phyloP scores from a whole-genome alignment of 306 rosid species.

The Trifolium dubium region DNA sequence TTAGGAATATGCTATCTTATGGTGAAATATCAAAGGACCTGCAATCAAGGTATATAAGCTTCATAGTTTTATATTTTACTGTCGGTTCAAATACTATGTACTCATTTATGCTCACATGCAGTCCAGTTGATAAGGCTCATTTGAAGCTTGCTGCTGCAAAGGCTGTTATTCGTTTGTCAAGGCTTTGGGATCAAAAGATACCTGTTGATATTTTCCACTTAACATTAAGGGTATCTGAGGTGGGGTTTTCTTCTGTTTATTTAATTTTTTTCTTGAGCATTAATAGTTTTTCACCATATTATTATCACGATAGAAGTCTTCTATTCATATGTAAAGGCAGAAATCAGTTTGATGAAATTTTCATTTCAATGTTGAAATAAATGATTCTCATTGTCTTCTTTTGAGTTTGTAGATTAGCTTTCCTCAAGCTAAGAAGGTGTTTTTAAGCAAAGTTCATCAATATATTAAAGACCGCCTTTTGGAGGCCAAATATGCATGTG shows the following conservation, averaged over 20 bases:
- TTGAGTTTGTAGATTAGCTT: conserved; percentile 67
- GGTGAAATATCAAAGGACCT: conserved; percentile 90
- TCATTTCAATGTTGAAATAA: conserved; percentile 39
- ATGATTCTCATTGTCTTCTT: conserved; percentile 45
- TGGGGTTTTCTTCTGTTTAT: conserved; percentile 38
- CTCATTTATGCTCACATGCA: conserved; percentile 54
- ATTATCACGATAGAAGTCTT: conserved; percentile 27
- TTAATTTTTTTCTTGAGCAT: conserved; percentile 35
- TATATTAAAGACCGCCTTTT: conserved; percentile 86
- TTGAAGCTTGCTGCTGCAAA: conserved; percentile 93
- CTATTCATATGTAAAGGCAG: conserved; percentile 6
- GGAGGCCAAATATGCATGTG: conserved; percentile 93
- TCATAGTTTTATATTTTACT: conserved; percentile 15
- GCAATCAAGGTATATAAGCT: conserved; percentile 71
- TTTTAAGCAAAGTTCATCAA: conserved; percentile 84
- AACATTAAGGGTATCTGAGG: conserved; percentile 86
- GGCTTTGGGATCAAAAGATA: conserved; percentile 92
- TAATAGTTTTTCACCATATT: conserved; percentile 36
- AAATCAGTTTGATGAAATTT: conserved; percentile 36
- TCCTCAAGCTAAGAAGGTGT: conserved; percentile 75
- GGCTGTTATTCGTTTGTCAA: conserved; percentile 85
- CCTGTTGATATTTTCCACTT: conserved; percentile 77
- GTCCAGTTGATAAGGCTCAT: conserved; percentile 93
- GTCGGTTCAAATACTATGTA: conserved; percentile 39
- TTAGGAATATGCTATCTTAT: conserved; percentile 66